Percentiles rank a stretch among this genome's conserved stretches.
phyloP scores from a whole-genome alignment of 2,329 filamentous ascomycete genomes.

The Colletotrichum sp. region DNA sequence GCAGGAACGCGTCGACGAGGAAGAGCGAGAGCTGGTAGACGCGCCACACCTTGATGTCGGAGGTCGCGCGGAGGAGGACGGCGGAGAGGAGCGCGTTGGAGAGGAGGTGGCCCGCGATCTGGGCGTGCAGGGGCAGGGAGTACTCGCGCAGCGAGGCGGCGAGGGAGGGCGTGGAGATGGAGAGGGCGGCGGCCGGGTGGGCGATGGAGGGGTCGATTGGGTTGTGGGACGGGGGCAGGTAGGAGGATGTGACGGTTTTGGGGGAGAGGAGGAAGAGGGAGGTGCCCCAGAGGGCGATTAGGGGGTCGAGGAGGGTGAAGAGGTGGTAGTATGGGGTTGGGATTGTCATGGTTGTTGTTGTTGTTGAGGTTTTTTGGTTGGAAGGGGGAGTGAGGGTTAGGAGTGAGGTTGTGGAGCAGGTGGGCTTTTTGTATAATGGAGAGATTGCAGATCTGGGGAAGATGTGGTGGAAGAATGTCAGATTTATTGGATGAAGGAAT shows the following conservation, averaged over 20 bases:
- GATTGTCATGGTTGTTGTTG: background rate
- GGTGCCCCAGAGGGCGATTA: constrained; percentile 6
- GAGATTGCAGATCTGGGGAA: background rate
- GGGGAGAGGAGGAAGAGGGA: constrained; percentile 7
- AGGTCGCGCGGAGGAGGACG: background rate
- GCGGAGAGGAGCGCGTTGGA: constrained; percentile 1
- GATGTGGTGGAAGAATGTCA: background rate
- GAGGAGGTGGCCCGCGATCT: constrained; percentile 1
- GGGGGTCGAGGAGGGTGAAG: constrained; percentile 4
- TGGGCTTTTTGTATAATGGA: background rate
- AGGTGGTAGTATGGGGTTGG: background rate
- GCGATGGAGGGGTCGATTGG: background rate
- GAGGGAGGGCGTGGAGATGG: background rate
- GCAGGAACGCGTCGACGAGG: background rate
- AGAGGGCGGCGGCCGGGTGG: background rate
- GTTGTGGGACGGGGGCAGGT: background rate
- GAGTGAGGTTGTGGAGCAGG: background rate
- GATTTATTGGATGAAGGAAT: background rate
- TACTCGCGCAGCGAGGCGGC: background rate
- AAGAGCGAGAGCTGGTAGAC: constrained; percentile 2
- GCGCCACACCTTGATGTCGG: background rate
- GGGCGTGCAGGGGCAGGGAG: constrained; percentile 1
- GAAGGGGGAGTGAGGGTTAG: background rate
- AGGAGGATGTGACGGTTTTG: background rate
- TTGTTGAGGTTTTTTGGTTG: background rate